These are phyloP conservation scores for Monilinia polystroma DNA, from an alignment of 2,329 filamentous ascomycete species.

Conservation along the genomic window DNA sequence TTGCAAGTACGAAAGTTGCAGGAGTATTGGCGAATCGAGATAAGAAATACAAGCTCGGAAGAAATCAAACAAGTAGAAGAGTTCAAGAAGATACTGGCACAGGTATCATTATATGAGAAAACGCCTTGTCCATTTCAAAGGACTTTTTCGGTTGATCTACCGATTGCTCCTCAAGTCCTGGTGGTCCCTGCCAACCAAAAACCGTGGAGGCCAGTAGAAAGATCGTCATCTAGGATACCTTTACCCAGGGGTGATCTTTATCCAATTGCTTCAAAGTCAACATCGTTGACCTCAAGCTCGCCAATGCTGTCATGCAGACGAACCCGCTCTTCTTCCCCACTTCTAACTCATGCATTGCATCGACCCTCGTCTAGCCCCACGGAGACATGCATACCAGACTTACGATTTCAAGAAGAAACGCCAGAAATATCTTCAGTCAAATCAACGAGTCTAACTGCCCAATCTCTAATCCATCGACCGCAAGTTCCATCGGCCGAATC, in stretches of 20 bases:
- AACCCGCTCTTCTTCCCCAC: conserved; percentile 20
- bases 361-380: conserved; percentile 12
- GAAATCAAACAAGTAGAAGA: conserved; percentile 63
- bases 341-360: conserved; percentile 17
- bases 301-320: conserved; percentile 14
- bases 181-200: conserved; percentile 58
- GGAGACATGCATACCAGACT: conserved; percentile 6
- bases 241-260: conserved; percentile 22
- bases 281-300: conserved; percentile 13
- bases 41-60: conserved; percentile 64
- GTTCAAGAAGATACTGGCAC: conserved; percentile 67
- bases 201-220: conserved; percentile 61
- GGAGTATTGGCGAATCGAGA: conserved; percentile 81
- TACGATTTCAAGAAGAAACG: conserved; percentile 14
- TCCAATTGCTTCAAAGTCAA: conserved; percentile 22
- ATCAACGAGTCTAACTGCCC: background rate
- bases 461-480: background rate
- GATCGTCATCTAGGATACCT: conserved; percentile 25
- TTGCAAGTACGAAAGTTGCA: conserved; percentile 78
- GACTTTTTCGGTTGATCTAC: conserved; percentile 71
- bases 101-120: conserved; percentile 80
- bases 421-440: conserved; percentile 2
- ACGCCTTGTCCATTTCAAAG: conserved; percentile 84
- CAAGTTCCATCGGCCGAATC: background rate
- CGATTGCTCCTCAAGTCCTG: conserved; percentile 60